These are phyloP conservation scores for Penicillium sp. DNA, from an alignment of 2,329 filamentous ascomycete genomes.

Conservation along the genomic window DNA sequence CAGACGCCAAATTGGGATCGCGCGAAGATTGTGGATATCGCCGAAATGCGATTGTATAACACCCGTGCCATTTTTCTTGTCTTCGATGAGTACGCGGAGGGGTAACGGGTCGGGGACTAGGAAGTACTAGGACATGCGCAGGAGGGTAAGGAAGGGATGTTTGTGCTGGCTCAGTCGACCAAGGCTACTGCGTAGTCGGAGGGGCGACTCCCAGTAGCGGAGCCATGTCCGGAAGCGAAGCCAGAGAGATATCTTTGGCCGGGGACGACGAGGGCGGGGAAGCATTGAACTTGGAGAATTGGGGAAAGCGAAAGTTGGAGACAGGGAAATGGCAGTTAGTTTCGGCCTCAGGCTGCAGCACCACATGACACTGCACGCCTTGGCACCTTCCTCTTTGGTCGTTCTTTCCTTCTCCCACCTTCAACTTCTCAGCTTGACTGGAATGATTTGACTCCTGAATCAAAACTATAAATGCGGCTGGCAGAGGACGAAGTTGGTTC, in stretches of 20 bases:
- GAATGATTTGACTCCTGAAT: not conserved
- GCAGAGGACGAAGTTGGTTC: not conserved
- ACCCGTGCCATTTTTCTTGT: conserved; percentile 16
- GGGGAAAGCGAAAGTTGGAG: not conserved
- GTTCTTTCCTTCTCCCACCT: not conserved
- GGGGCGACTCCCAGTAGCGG: conserved; percentile 24
- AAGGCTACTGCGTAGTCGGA: conserved; percentile 28
- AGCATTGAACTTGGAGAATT: not conserved
- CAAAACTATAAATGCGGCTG: not conserved
- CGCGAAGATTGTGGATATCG: conserved; percentile 24
- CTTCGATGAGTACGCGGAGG: conserved; percentile 21
- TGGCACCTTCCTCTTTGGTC: not conserved
- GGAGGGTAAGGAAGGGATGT: conserved; percentile 25
- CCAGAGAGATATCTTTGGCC: conserved; percentile 22
- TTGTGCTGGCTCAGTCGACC: conserved; percentile 27
- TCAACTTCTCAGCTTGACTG: conserved; percentile 14
- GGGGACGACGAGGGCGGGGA: conserved; percentile 13
- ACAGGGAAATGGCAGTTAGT: not conserved
- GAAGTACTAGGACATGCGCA: conserved; percentile 33
- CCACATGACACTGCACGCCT: not conserved
- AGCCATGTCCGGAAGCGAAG: conserved; percentile 21
- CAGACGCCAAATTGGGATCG: conserved; percentile 14
- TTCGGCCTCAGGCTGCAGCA: not conserved
- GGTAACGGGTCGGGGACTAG: conserved; percentile 27
- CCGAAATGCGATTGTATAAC: conserved; percentile 17